Conservation (phyloP, 495 filamentous ascomycete genomes). For the Neurospora sp. region DNA sequence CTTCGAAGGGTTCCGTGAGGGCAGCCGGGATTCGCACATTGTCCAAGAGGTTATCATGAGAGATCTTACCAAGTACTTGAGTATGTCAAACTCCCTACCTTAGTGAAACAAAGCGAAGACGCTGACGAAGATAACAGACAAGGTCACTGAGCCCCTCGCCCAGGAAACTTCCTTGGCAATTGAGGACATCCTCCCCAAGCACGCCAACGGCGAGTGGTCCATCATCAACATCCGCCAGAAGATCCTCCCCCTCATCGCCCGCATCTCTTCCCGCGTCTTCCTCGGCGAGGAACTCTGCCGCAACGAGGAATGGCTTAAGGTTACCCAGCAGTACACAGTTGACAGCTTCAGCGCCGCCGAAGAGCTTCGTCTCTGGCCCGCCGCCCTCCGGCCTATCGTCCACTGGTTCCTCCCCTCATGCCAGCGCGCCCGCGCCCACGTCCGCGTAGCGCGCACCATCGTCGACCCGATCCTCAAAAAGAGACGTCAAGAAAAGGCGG, state of each 20-base stretch:
- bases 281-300: constrained; percentile 37
- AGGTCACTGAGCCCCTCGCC: constrained; percentile 25
- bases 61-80: constrained; percentile 38
- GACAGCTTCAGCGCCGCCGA: constrained; percentile 17
- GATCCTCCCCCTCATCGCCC: constrained; percentile 27
- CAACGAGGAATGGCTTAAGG: constrained; percentile 32
- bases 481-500: constrained; percentile 12
- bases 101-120: not conserved
- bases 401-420: constrained; percentile 27
- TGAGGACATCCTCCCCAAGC: constrained; percentile 18
- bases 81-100: constrained; percentile 7
- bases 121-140: constrained; percentile 12
- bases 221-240: constrained; percentile 5
- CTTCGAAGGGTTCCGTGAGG: constrained; percentile 32
- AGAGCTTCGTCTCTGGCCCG: constrained; percentile 24
- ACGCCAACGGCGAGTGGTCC: constrained; percentile 17
- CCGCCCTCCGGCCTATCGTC: constrained; percentile 20
- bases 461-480: constrained; percentile 20
- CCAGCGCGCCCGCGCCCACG: constrained; percentile 7
- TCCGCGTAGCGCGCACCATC: constrained; percentile 12
- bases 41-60: constrained; percentile 32
- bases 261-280: constrained; percentile 37
- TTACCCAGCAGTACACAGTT: constrained; percentile 30
- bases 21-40: constrained; percentile 12
- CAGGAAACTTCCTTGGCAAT: constrained; percentile 31